These are phyloP conservation scores for Thyridium curvatum DNA, from an alignment of 2,329 filamentous ascomycete species.

Conservation along the genomic window DNA sequence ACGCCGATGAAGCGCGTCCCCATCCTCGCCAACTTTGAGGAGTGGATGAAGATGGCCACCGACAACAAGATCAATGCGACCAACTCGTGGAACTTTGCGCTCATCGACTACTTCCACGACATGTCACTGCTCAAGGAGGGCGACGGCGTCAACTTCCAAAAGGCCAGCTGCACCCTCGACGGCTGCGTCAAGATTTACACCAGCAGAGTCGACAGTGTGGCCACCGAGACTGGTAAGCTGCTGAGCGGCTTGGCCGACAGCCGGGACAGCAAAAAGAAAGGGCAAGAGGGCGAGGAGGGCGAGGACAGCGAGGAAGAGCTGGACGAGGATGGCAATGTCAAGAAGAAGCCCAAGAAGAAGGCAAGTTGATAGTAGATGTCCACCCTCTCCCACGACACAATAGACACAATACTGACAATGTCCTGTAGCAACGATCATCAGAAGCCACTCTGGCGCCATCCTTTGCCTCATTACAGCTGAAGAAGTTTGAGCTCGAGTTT, in stretches of 20 bases:
- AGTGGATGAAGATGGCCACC: conserved; percentile 99
- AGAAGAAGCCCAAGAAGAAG: conserved; percentile 68
- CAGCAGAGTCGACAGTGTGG: conserved; percentile 94
- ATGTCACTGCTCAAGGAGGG: conserved; percentile 97
- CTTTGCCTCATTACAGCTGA: conserved; percentile 82
- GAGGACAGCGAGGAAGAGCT: conserved; percentile 60
- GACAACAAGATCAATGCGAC: conserved; percentile 98
- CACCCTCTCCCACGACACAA: neutral
- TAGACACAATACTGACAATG: conserved; percentile 5
- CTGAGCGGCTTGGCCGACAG: conserved; percentile 90
- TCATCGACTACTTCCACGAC: conserved; percentile 99
- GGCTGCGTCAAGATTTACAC: conserved; percentile 99
- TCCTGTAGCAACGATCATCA: conserved; percentile 61
- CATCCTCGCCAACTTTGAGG: conserved; percentile 95
- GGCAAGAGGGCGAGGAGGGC: conserved; percentile 59
- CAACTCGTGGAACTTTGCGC: conserved; percentile 99
- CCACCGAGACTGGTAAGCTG: conserved; percentile 92
- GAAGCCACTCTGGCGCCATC: conserved; percentile 90
- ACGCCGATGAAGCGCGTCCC: conserved; percentile 96
- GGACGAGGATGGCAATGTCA: conserved; percentile 42
- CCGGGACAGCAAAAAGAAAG: conserved; percentile 69
- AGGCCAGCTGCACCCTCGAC: conserved; percentile 93
- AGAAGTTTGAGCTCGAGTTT: conserved; percentile 97
- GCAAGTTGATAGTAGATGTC: conserved; percentile 34
- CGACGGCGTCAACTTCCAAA: conserved; percentile 96